A percentile compares a stretch with the other conserved stretches of the same genome.
These are phyloP conservation scores for Sarocladium strictum DNA, from an alignment of 2,329 filamentous ascomycete species.

Conservation along the genomic window DNA sequence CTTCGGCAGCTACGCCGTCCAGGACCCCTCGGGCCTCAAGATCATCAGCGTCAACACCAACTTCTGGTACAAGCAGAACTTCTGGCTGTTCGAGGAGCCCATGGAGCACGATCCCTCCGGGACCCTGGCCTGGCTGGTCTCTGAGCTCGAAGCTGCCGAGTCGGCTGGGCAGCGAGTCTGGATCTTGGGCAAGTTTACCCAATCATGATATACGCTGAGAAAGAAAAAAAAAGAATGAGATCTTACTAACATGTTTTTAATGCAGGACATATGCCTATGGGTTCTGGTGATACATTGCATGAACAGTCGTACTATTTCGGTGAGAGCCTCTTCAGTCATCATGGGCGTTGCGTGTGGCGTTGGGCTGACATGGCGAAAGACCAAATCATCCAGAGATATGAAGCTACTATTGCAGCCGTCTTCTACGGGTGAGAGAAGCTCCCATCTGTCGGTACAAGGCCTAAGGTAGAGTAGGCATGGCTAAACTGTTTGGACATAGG, in stretches of 20 bases:
- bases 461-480: no score
- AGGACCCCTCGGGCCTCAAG: slow-evolving; percentile 37
- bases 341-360: no score
- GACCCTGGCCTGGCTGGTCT: slow-evolving; percentile 47
- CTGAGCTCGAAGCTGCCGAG: slow-evolving; percentile 48
- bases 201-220: no score
- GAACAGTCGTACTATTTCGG: slow-evolving; percentile 46
- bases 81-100: slow-evolving; percentile 45
- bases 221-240: no score
- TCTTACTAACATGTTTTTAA: no score
- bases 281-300: slow-evolving; percentile 43
- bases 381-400: slow-evolving; percentile 47
- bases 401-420: slow-evolving; percentile 45
- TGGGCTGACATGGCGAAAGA: no score
- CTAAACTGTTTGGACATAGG: no score
- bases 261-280: slow-evolving; percentile 52
- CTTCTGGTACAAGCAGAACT: slow-evolving; percentile 53
- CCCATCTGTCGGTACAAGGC: no score
- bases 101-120: slow-evolving; percentile 45
- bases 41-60: slow-evolving; percentile 57
- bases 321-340: no score
- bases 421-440: no score
- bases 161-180: slow-evolving; percentile 45
- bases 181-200: no score
- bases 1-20: slow-evolving; percentile 44